Base-by-base conservation (phyloP, 495 filamentous ascomycete species). In the Sabuloglossum arenarium region DNA sequence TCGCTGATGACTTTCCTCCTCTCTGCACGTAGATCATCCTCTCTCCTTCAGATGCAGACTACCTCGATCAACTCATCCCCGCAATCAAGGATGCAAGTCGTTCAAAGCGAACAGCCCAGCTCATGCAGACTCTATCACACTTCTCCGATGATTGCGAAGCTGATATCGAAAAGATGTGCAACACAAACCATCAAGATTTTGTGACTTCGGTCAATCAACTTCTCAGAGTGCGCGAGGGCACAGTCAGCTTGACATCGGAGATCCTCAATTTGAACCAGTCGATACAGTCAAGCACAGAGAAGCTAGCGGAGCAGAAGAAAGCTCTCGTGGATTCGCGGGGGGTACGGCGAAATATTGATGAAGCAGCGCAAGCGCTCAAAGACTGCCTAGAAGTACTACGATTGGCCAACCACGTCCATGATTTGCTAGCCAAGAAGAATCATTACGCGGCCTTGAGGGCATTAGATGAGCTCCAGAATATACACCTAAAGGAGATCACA, bases 171-270 rank as follows among this genome's bases (percentile, higher is more conserved):
- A 77, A 79, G 12, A 91, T 99, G 59, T 95, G 91, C 65, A 84
- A 90, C 63, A 86, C 81, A 31, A 95, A 96, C 62, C 91, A 96
- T 65, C 90, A 97, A 63, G 91, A 95, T 57, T 99, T 99, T 63
- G 81, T 97, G 31, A 79, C 72, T 24, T 95, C 90, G 6, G 86
- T 97, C 60, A 91, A 90, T 62, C 86, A 94, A 61, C 79, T 99
- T 21, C 85, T 94, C 56, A 79, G 81, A 39, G 88, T 95, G 21
- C 80, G 89, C 51, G 84, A 94, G 67, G 89, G 87, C 12, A 94
- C 89, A 0, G 85, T 89, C 6, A 74, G 77, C 52, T 68, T 99
- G 56, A 96, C 89, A 0, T 75, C 82, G n/a, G 87, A 97, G 67
- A 96, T 96, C 58, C 72, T 97, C 58, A 77, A 85, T 58, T 74